Evolutionary conservation across 2,329 filamentous ascomycete genomes (phyloP).

Genomic region (Pseudocercospora pini-densiflorae): DNA sequence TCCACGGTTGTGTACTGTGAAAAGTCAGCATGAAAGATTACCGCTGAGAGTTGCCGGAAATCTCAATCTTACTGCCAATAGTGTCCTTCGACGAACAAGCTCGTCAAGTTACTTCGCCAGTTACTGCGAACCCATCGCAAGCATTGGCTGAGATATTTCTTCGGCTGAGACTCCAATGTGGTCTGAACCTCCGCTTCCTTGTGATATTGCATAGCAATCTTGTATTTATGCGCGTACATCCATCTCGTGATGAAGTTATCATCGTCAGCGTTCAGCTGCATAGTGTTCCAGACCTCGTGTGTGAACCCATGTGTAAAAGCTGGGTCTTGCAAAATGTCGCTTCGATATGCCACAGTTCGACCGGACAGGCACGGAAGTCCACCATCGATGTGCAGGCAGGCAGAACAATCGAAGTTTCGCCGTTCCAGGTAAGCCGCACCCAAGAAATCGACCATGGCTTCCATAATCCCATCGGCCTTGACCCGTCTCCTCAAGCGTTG

Average conservation of each 20-base stretch:
- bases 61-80: conserved; percentile 75
- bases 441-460: conserved; percentile 77
- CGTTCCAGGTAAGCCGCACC: conserved; percentile 91
- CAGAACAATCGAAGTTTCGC: conserved; percentile 95
- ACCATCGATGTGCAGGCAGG: conserved; percentile 92
- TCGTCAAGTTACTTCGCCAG: conserved; percentile 96
- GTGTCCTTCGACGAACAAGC: conserved; percentile 78
- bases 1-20: conserved; percentile 85
- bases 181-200: conserved; percentile 89
- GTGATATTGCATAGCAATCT: conserved; percentile 95
- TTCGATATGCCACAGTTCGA: conserved; percentile 88
- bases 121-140: conserved; percentile 95
- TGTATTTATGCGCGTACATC: conserved; percentile 90
- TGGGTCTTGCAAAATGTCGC: conserved; percentile 81
- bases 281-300: conserved; percentile 85
- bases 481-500: conserved; percentile 76
- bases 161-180: conserved; percentile 80
- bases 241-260: conserved; percentile 98
- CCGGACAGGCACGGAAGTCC: conserved; percentile 97
- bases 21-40: conserved; percentile 22
- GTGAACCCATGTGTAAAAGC: conserved; percentile 89
- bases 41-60: conserved; percentile 34
- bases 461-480: conserved; percentile 55
- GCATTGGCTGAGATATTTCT: conserved; percentile 89
- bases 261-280: conserved; percentile 92